These are phyloP conservation scores for Mrakia gelida DNA, from an alignment of 768 basidiomycete genomes.

Conservation along the genomic window DNA sequence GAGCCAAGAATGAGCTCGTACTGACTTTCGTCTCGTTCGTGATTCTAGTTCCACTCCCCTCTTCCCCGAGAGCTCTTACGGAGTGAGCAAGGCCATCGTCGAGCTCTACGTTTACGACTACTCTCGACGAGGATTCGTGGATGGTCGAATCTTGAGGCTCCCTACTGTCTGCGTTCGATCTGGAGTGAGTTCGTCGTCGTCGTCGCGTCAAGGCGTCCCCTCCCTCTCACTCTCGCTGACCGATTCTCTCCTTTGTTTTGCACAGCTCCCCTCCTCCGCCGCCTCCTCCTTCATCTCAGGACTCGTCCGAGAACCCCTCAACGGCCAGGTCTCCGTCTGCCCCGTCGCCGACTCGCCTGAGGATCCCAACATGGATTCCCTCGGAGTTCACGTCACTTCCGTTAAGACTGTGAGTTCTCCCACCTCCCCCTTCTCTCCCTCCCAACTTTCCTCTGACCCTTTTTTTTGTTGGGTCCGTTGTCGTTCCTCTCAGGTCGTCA, in stretches of 20 bases:
- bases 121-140: constrained; percentile 41
- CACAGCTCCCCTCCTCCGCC: constrained; percentile 40
- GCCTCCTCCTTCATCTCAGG: constrained; percentile 47
- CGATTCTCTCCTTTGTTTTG: background rate
- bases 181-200: constrained; percentile 35
- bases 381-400: constrained; percentile 54
- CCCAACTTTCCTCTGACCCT: background rate
- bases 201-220: too few species aligned
- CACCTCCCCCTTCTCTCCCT: background rate
- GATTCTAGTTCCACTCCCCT: constrained; percentile 39
- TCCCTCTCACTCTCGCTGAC: background rate
- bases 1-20: too few species aligned
- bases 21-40: constrained; percentile 19
- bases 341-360: constrained; percentile 40
- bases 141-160: constrained; percentile 43
- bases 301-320: constrained; percentile 45
- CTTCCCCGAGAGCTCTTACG: constrained; percentile 43
- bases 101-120: constrained; percentile 45
- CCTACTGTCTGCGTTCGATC: constrained; percentile 44
- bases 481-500: constrained; percentile 44
- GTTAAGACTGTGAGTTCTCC: constrained; percentile 46
- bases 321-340: constrained; percentile 38
- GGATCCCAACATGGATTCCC: constrained; percentile 48
- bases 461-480: too few species aligned
- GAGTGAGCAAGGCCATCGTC: constrained; percentile 42